Evolutionary conservation across 306 rosid species (phyloP).

Genomic region (Coriaria nepalensis): DNA sequence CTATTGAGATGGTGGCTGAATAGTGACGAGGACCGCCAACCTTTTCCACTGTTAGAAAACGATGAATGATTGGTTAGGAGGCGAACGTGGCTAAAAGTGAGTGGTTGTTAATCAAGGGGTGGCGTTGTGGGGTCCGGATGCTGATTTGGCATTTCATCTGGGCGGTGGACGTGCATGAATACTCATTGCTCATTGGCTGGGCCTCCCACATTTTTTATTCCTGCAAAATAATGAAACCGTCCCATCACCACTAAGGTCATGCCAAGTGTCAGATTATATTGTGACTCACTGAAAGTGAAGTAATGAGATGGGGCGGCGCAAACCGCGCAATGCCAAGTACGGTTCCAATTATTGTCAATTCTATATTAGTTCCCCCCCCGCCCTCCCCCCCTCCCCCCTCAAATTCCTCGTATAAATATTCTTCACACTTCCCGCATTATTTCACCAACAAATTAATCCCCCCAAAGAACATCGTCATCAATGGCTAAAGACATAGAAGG

Average conservation of each 20-base stretch:
- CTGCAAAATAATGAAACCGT: neutral
- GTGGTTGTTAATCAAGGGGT: conserved; percentile 9
- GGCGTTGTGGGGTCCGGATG: conserved; percentile 3
- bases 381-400: no score
- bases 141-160: neutral
- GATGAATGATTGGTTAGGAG: neutral
- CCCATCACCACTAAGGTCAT: neutral
- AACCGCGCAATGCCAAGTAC: no score
- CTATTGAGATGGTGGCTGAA: no score
- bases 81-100: conserved; percentile 14
- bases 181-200: no score
- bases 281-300: neutral
- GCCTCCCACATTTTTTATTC: no score
- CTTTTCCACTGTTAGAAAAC: neutral
- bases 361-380: no score
- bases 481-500: conserved; percentile 18
- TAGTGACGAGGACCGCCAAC: neutral
- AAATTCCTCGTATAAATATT: no score
- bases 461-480: no score
- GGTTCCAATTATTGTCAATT: no score
- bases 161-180: conserved; percentile 16
- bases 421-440: no score
- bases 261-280: neutral
- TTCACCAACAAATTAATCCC: neutral
- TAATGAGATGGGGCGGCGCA: neutral